A percentile compares a stretch with the other conserved stretches of the same genome.
Conservation (phyloP, 2,329 filamentous ascomycete genomes). For the Cladosporium sphaerospermum region DNA sequence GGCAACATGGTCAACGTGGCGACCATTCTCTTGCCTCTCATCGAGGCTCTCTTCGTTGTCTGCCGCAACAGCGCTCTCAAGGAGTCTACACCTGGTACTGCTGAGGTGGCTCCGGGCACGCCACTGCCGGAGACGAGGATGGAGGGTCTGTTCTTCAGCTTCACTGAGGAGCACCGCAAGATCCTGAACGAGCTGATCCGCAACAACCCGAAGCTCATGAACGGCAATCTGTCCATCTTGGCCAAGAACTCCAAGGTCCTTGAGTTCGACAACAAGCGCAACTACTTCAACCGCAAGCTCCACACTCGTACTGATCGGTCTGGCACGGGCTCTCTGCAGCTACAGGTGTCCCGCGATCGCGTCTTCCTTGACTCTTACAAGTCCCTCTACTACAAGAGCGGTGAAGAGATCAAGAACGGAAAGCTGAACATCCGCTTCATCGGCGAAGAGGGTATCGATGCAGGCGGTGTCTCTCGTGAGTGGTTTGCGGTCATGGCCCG, state of each 20-base stretch:
- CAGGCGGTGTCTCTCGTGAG: slow-evolving; percentile 92
- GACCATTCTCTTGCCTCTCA: slow-evolving; percentile 86
- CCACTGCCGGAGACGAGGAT: slow-evolving; percentile 74
- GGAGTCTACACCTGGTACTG: slow-evolving; percentile 52
- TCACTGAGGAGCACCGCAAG: slow-evolving; percentile 95
- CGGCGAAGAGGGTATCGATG: slow-evolving; percentile 94
- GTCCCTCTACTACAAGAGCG: slow-evolving; percentile 92
- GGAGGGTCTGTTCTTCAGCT: slow-evolving; percentile 89
- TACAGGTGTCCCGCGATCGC: slow-evolving; percentile 84
- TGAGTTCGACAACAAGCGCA: slow-evolving; percentile 99
- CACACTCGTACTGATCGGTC: slow-evolving; percentile 67
- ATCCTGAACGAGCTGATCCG: slow-evolving; percentile 97
- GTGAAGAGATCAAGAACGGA: slow-evolving; percentile 97
- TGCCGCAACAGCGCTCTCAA: slow-evolving; percentile 93
- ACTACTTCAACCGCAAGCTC: slow-evolving; percentile 93
- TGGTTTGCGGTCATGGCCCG: slow-evolving; percentile 98
- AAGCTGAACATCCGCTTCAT: slow-evolving; percentile 98
- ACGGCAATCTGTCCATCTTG: slow-evolving; percentile 87
- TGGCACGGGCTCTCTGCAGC: slow-evolving; percentile 68
- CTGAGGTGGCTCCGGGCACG: slow-evolving; percentile 48
- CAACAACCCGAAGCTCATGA: slow-evolving; percentile 97
- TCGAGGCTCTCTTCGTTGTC: slow-evolving; percentile 96
- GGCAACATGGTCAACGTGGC: slow-evolving; percentile 97
- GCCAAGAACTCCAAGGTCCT: slow-evolving; percentile 98
- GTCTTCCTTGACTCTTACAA: slow-evolving; percentile 99